Base-by-base conservation (phyloP, 1,139 yeast genomes). In the Kurtzmaniella natalensis region DNA sequence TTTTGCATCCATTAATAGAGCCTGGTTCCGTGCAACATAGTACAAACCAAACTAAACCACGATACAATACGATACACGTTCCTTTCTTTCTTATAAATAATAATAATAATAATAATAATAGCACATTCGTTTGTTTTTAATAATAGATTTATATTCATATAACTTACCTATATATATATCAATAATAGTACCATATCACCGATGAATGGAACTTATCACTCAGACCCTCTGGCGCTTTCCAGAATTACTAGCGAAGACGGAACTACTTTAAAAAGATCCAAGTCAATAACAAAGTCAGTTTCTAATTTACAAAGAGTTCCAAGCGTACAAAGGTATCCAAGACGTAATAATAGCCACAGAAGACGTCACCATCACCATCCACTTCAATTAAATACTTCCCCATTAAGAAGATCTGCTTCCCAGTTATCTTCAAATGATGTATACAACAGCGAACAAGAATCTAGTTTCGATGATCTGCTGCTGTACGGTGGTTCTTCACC, bases 381-480 rank as follows among this genome's bases (percentile, higher is more conserved):
- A 11, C 26, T 23, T 11, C 11, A 23, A 23, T 4, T 23, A 5
- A 23, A 23, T 11, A 23, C 26, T 23, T 5, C 16, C 16, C 14
- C 9, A 11, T 16, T 14, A n/a, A 11, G 26, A 8, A 23, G 5
- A n/a, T 15, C 27, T 16, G 15, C 32, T 30, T 17, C 27, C 6
- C 11, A 30, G 14, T 16, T 17, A n/a, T 7, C 26, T 15, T 16
- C 25, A 15, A 18, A 8, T 13, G 30, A 31, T n/a, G 35, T 23
- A 4, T 32, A 35, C 10, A 22, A 25, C 18, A 33, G 36, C 22
- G 36, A 33, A 19, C 33, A 29, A 4, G 36, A 33, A 18, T 29
- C 30, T 18, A 22, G 29, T 16, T 33, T 29, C 17, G 25, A 18
- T 20, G 36, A 33, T 18, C 20, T 20, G 29, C 31, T 15, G 24